These are phyloP conservation scores for Diaporthe sp. DNA, from an alignment of 2,329 filamentous ascomycete genomes.

Conservation along the genomic window DNA sequence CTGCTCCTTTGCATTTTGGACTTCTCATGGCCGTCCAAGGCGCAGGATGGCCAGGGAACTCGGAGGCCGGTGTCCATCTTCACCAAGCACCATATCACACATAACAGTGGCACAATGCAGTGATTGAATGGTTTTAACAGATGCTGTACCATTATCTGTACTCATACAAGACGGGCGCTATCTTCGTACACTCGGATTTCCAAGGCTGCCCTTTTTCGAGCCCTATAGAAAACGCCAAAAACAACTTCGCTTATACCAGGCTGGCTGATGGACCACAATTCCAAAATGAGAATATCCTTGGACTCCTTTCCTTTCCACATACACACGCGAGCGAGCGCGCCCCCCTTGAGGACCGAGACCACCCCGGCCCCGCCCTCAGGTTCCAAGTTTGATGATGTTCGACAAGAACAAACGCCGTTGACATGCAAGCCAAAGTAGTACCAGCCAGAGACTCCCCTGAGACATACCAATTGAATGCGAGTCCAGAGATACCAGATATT, in stretches of 20 bases:
- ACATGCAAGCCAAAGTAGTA: constrained; percentile 20
- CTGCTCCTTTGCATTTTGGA: background rate
- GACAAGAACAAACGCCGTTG: constrained; percentile 22
- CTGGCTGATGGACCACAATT: constrained; percentile 2
- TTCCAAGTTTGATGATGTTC: constrained; percentile 9
- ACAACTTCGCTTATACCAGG: constrained; percentile 20
- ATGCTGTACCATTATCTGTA: constrained; percentile 19
- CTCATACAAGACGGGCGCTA: constrained; percentile 15
- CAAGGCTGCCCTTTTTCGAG: background rate
- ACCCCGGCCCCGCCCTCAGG: background rate
- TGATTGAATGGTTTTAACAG: background rate
- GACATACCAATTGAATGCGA: background rate
- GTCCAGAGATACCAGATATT: constrained; percentile 29
- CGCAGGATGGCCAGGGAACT: background rate
- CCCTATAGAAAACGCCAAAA: background rate
- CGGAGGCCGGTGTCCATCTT: background rate
- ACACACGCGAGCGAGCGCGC: background rate
- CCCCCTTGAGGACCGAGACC: background rate
- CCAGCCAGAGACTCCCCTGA: constrained; percentile 4
- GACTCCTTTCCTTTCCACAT: constrained; percentile 6
- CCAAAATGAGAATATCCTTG: background rate
- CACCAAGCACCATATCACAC: background rate
- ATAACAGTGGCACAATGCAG: background rate
- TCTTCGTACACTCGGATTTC: constrained; percentile 11
- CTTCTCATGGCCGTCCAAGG: background rate